phyloP scores from a whole-genome alignment of 176 grass and related monocot genomes.

The Puccinellia tenuiflora region DNA sequence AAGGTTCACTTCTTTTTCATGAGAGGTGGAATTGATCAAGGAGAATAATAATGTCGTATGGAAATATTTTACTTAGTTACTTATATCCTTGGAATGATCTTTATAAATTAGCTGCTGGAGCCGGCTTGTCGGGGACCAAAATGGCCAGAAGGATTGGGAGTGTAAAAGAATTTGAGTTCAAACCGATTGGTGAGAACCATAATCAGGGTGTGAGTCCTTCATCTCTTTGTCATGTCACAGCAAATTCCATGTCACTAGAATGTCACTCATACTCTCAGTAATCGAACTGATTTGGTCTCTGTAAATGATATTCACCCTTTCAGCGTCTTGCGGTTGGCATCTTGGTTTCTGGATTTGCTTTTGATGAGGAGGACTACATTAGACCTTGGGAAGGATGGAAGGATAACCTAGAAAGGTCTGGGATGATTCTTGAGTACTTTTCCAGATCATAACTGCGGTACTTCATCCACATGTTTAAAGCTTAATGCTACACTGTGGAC shows the following conservation, averaged over 20 bases:
- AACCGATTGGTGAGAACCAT: slow-evolving; percentile 84
- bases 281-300: slow-evolving; percentile 10
- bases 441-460: slow-evolving; percentile 1
- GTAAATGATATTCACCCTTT: slow-evolving; percentile 22
- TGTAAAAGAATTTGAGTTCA: slow-evolving; percentile 96
- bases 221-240: background rate
- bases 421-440: slow-evolving; percentile 6
- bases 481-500: background rate
- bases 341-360: slow-evolving; percentile 85
- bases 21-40: background rate
- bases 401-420: slow-evolving; percentile 90
- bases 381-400: slow-evolving; percentile 90
- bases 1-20: background rate
- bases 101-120: slow-evolving; percentile 69
- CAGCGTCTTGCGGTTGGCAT: slow-evolving; percentile 88
- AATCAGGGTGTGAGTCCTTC: slow-evolving; percentile 91
- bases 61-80: background rate
- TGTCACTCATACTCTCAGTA: background rate
- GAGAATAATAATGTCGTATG: background rate
- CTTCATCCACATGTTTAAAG: background rate
- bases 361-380: slow-evolving; percentile 77
- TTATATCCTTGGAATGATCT: slow-evolving; percentile 20
- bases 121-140: slow-evolving; percentile 89
- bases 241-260: slow-evolving; percentile 8
- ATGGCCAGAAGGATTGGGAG: slow-evolving; percentile 84